These are phyloP conservation scores for Cardamine resedifolia DNA, from an alignment of 345 rosid genomes.

Conservation along the genomic window DNA sequence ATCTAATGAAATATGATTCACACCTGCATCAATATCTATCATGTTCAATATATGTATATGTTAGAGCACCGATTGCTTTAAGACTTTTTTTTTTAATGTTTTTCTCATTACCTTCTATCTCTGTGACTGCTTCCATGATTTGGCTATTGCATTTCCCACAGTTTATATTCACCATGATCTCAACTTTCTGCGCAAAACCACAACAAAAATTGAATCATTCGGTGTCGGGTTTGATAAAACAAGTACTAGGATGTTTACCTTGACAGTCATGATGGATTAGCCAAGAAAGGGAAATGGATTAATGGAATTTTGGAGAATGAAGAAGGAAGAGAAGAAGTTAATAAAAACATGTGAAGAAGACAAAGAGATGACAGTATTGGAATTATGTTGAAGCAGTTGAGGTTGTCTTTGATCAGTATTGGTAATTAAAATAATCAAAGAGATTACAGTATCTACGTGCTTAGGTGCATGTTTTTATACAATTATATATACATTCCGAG, in stretches of 20 bases:
- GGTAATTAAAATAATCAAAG: conserved; percentile 20
- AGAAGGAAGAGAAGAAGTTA: conserved; percentile 14
- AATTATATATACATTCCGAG: background rate
- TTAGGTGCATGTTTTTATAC: conserved; percentile 25
- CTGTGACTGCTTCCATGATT: conserved; percentile 39
- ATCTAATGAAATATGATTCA: conserved; percentile 33
- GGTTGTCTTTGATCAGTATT: conserved; percentile 23
- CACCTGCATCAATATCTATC: conserved; percentile 35
- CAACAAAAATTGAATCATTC: background rate
- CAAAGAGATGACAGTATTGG: conserved; percentile 30
- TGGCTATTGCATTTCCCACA: conserved; percentile 35
- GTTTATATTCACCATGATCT: conserved; percentile 32
- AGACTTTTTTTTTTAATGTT: background rate
- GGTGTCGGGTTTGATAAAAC: background rate
- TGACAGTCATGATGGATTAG: conserved; percentile 32
- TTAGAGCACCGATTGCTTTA: background rate
- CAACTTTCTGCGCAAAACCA: conserved; percentile 30
- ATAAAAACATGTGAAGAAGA: conserved; percentile 25
- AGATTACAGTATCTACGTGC: conserved; percentile 15
- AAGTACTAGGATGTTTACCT: conserved; percentile 32
- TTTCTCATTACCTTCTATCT: conserved; percentile 27
- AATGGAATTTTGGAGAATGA: conserved; percentile 10
- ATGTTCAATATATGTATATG: too few species aligned
- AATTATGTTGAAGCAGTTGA: conserved; percentile 31
- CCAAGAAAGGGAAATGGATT: conserved; percentile 2